phyloP scores from a whole-genome alignment of 2,329 filamentous ascomycete species.

The Ophiostoma himal-ulmi region DNA sequence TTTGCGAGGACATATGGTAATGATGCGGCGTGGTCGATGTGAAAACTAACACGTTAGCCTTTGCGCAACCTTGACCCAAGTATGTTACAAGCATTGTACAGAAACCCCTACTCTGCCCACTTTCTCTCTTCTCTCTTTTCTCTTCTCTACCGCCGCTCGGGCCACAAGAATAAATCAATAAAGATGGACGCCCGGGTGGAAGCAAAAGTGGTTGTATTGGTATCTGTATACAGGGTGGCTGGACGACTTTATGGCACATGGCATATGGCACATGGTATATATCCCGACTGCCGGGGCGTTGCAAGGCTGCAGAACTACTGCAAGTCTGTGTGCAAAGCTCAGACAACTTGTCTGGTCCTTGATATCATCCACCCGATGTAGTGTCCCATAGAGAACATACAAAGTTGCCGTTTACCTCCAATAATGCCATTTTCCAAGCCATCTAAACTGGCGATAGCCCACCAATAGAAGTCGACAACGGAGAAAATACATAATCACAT shows the following conservation, averaged over 20 bases:
- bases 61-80: neutral
- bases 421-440: neutral
- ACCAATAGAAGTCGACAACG: neutral
- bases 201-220: constrained; percentile 29
- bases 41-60: constrained; percentile 62
- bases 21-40: constrained; percentile 97
- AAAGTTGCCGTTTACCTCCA: neutral
- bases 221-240: constrained; percentile 24
- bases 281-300: neutral
- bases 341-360: constrained; percentile 1
- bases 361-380: neutral
- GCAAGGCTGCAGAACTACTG: constrained; percentile 1
- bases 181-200: constrained; percentile 9
- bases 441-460: neutral
- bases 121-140: neutral
- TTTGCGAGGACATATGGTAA: constrained; percentile 95
- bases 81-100: neutral
- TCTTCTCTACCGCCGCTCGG: neutral
- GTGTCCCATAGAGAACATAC: neutral
- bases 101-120: neutral
- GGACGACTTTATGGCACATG: constrained; percentile 23
- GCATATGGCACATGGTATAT: constrained; percentile 16
- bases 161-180: neutral
- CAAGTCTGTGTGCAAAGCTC: neutral
- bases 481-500: neutral